Base-by-base conservation (phyloP, 352 stramenopile species). In the Thalassiosira delicatula region DNA sequence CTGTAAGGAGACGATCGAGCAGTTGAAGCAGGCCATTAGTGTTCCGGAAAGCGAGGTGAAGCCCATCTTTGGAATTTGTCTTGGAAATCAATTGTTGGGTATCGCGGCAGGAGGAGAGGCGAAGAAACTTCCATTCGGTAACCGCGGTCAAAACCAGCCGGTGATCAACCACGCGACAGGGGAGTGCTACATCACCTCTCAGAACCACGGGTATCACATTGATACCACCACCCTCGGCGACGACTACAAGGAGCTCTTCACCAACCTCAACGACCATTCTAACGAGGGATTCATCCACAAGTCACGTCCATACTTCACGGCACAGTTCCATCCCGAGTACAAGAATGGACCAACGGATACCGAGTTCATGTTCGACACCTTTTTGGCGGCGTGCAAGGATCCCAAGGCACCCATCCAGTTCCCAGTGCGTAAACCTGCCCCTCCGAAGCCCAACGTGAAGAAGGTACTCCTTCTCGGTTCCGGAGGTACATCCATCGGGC, bases 211-310 rank as follows among this genome's bases (percentile, higher is more conserved):
- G 23, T 99, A 97, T 87, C 96, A 96, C 9, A 93, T 99, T 32
- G 96, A 99, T 82, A 70, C 78, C 8, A 92, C 93, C 44, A 95
- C 95, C 68, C 90, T 99, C 40, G 95, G 95, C 33, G 90, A 85
- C 40, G 93, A 97, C 12, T 99, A 96, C 96, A 96, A 98, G 66
- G 91, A 97, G 63, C 92, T 99, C 14, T 99, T 99, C 85, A 95
- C 98, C 56, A 99, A 99, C 92, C 95, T 96, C 42, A 99, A 99
- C 84, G 97, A 99, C 77, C 87, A 94, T 51, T 98, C 96, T 21
- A 99, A 99, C 87, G 97, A 99, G 90, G 97, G 97, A 86, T 98
- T 99, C 81, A 96, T 98, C 68, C 97, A 99, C 85, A 96, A 95
- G 67, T 94, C 84, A 42, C 98, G 97, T 85, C 97, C 97, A n/a